These are phyloP conservation scores for Candida frijolesensis DNA, from an alignment of 1,139 yeast genomes.

Conservation along the genomic window DNA sequence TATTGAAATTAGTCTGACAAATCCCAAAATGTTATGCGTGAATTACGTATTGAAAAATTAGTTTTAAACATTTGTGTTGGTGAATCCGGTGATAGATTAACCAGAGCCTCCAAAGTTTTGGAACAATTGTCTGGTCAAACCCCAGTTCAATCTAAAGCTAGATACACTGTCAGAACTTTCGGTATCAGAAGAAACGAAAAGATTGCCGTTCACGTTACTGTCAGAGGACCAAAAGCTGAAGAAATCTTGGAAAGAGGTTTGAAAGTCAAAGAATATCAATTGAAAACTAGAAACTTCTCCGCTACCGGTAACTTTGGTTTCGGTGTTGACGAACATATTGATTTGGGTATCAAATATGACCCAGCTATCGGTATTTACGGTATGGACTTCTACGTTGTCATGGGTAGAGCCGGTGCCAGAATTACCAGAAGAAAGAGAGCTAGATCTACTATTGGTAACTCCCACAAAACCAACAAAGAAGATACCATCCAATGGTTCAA, in stretches of 20 bases:
- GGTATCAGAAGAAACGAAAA: constrained; percentile 99
- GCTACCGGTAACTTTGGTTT: constrained; percentile 99
- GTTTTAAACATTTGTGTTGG: constrained; percentile 99
- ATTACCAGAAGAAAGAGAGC: constrained; percentile 99
- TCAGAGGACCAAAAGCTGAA: constrained; percentile 99
- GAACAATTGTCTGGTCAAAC: constrained; percentile 99
- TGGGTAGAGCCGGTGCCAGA: constrained; percentile 99
- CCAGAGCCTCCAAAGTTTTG: constrained; percentile 99
- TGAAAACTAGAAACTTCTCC: constrained; percentile 91
- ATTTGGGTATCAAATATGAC: constrained; percentile 99
- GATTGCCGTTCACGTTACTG: constrained; percentile 98
- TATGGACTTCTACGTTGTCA: constrained; percentile 99
- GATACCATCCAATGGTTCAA: constrained; percentile 99
- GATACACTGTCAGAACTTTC: constrained; percentile 99
- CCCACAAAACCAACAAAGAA: constrained; percentile 90
- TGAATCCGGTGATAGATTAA: constrained; percentile 99
- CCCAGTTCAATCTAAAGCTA: constrained; percentile 99
- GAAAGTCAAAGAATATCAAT: constrained; percentile 99
- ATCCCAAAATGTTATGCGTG: constrained; percentile 83
- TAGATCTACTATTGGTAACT: constrained; percentile 84
- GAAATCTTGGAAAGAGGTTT: constrained; percentile 99
- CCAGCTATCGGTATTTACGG: constrained; percentile 99
- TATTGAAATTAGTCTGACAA: constrained; percentile 25
- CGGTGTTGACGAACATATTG: constrained; percentile 99
- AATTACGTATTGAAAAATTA: constrained; percentile 97